Conservation (phyloP, 306 rosid genomes). For the Spatholobus suberectus region DNA sequence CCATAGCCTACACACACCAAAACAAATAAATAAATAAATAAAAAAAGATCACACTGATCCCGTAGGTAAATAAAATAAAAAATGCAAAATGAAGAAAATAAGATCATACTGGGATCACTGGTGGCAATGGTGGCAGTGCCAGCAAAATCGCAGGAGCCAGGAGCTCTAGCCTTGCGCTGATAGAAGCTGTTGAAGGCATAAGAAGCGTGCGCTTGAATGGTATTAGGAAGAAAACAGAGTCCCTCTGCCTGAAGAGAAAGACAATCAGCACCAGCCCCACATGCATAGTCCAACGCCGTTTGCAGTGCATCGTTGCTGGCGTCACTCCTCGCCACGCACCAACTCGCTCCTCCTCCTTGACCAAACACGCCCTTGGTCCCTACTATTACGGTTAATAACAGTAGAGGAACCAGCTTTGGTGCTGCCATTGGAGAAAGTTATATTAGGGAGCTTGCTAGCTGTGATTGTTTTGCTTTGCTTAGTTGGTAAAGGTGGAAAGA, state of each 20-base stretch:
- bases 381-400: background rate
- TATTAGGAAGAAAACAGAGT: constrained; percentile 85
- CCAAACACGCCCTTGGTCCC: background rate
- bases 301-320: constrained; percentile 61
- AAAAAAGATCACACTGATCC: background rate
- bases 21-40: background rate
- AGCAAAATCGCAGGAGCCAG: constrained; percentile 82
- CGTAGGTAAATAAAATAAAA: background rate
- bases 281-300: constrained; percentile 82
- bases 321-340: constrained; percentile 91
- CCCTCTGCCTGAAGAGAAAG: constrained; percentile 62
- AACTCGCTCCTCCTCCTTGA: constrained; percentile 45
- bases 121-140: constrained; percentile 84
- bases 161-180: constrained; percentile 63
- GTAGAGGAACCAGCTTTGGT: background rate
- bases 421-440: constrained; percentile 65
- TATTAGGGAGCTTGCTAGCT: constrained; percentile 21
- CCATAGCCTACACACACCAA: constrained; percentile 74
- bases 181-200: constrained; percentile 88
- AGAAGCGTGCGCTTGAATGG: constrained; percentile 92
- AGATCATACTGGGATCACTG: constrained; percentile 73
- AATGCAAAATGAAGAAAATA: background rate
- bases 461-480: constrained; percentile 24
- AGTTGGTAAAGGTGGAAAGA: constrained; percentile 66
- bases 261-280: constrained; percentile 82